phyloP scores from a whole-genome alignment of 2,329 filamentous ascomycete species.

The Blastomyces gilchristii region DNA sequence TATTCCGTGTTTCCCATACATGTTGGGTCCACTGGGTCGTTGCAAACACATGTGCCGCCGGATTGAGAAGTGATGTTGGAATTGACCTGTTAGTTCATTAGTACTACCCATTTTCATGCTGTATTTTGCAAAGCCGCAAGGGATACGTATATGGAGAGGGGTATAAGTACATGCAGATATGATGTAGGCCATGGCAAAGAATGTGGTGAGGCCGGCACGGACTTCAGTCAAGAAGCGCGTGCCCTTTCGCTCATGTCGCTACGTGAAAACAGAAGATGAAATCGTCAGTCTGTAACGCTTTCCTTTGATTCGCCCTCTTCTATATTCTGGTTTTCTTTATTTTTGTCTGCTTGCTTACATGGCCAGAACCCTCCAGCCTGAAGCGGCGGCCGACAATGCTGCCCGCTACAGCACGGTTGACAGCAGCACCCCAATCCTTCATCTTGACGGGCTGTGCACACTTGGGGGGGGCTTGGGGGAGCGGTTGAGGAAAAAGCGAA shows the following conservation, averaged over 20 bases:
- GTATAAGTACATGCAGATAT: conserved; percentile 48
- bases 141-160: not conserved
- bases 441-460: conserved; percentile 1
- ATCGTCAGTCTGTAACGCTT: not conserved
- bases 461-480: no score
- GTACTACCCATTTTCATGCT: not conserved
- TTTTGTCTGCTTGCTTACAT: conserved; percentile 47
- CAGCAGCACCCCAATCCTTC: conserved; percentile 37
- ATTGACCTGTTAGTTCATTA: conserved; percentile 39
- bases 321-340: not conserved
- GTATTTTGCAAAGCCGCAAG: not conserved
- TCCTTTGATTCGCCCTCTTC: not conserved
- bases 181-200: conserved; percentile 75
- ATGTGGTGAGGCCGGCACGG: conserved; percentile 69
- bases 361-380: conserved; percentile 68
- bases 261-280: conserved; percentile 9
- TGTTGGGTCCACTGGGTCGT: conserved; percentile 34
- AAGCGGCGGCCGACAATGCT: conserved; percentile 63
- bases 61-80: conserved; percentile 60
- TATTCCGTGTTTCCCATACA: conserved; percentile 43
- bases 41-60: conserved; percentile 68
- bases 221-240: conserved; percentile 75
- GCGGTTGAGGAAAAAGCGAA: not conserved
- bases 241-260: conserved; percentile 62
- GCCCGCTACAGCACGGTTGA: conserved; percentile 51